Evolutionary conservation across 805 yeast species (phyloP), one percentile per base, ranked within the genome.

Genomic region (Maudiozyma pseudohumilis): DNA sequence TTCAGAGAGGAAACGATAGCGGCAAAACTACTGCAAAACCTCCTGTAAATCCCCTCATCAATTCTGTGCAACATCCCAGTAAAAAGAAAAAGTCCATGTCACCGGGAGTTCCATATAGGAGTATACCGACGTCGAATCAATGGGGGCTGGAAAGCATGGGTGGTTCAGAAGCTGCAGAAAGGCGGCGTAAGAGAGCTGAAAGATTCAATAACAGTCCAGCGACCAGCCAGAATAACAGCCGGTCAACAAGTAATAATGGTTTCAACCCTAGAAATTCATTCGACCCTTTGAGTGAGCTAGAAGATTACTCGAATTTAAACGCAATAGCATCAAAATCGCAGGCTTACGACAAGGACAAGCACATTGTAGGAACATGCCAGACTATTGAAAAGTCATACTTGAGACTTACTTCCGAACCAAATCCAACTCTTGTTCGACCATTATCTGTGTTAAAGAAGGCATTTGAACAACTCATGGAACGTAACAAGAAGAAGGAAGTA

Each of bases 351-450:
- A 55, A 57, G 36, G 49, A 59, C 35, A 54, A 56, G 29, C 61
- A 63, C 16, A 52, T 77, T 4, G 65, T 80, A 9, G 98, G 98
- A 0, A 68, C 73, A 1, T 70, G 81, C 50, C 68, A 68, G 36
- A 65, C 54, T 2, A 55, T 89, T 18, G 96, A 87, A 48, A 92
- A 89, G 57, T 65, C 74, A 31, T 89, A 87, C 54, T 62, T 86
- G 18, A 69, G 97, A 42, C 63, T 92, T 42, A 92, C 98, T 0
- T 83, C 95, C 2, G 95, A 80, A 36, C 96, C 97, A 0, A 83
- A 84, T 44, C 96, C 96, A 0, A 71, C 74, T 2, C 62, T 69
- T 20, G 96, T 89, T 2, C 68, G 98, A 33, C 96, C 97, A 0
- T 63, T 74, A 31, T 55, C 52, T 1, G 65, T 86, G 1, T 60